Evolutionary conservation across 495 filamentous ascomycete species (phyloP), one percentile per base, ranked within the genome.

Genomic region (Pyronema domesticum): DNA sequence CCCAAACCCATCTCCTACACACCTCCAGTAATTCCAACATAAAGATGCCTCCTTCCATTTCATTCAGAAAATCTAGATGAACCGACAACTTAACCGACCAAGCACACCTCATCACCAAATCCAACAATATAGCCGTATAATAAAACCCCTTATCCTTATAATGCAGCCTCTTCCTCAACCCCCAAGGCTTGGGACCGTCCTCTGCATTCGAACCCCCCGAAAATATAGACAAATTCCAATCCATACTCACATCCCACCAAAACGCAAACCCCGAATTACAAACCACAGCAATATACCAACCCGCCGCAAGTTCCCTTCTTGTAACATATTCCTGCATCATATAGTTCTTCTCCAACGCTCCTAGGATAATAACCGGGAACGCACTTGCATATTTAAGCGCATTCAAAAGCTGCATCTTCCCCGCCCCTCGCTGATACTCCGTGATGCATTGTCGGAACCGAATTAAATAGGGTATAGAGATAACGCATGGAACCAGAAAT

Each of bases 221-320:
- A 60, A 96, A 85, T n/a, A 96, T 74, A 0, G 80, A 83, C 40
- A 98, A 73, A 60, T 96, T 91, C 91, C 91, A 98, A 72, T 98
- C 91, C 71, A 85, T 88, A 44, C 86, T 77, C 17, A 96, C 80
- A 65, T 98, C 91, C 91, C 91, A 98, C 73, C 89, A 98, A 74
- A 95, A 95, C 36, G 85, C 88, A 69, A 95, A 98, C 54, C 80
- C 71, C 9, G 83, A 86, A 63, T 96, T 98, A 49, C 91, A 57
- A 35, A 83, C 72, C 23, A 83, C 82, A 45, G 79, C 74, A 8
- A 59, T 56, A 7, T 80, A 59, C 78, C 78, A 81, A n/a, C 71
- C 68, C 10, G 69, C 64, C 60, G 73, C 76, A 52, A 78, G 64
- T 8, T 53, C 49, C 23, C 42, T 39, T 18, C 46, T 54, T 4